Conservation (phyloP, 1,139 yeast genomes). For the Yamadazyma triangularis region DNA sequence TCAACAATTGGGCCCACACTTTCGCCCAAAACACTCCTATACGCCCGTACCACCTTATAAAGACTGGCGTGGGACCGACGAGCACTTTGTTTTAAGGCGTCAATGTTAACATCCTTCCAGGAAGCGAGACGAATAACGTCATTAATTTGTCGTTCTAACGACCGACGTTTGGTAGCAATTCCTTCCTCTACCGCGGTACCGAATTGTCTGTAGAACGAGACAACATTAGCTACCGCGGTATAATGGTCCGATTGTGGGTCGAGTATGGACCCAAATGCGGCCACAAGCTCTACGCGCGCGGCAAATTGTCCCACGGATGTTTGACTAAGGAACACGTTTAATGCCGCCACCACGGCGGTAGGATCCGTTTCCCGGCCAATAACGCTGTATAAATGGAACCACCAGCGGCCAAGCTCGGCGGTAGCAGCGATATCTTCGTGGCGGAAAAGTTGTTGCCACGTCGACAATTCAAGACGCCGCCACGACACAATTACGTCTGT, state of each 20-base stretch:
- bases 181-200: slow-evolving; percentile 40
- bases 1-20: slow-evolving; percentile 58
- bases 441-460: slow-evolving; percentile 77
- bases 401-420: slow-evolving; percentile 68
- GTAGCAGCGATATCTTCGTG: slow-evolving; percentile 58
- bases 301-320: slow-evolving; percentile 71
- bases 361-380: slow-evolving; percentile 30
- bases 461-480: slow-evolving; percentile 81
- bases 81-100: slow-evolving; percentile 91
- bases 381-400: slow-evolving; percentile 86
- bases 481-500: slow-evolving; percentile 76
- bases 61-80: slow-evolving; percentile 79
- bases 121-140: slow-evolving; percentile 88
- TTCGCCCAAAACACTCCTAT: slow-evolving; percentile 57
- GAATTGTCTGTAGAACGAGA: slow-evolving; percentile 67
- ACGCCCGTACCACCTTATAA: slow-evolving; percentile 80
- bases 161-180: slow-evolving; percentile 43
- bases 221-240: slow-evolving; percentile 56
- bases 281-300: slow-evolving; percentile 53
- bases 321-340: slow-evolving; percentile 72
- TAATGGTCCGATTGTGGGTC: slow-evolving; percentile 16
- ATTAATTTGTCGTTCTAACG: slow-evolving; percentile 70
- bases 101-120: slow-evolving; percentile 95
- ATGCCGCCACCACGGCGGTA: slow-evolving; percentile 55
- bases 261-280: slow-evolving; percentile 48